A percentile compares a stretch with the other conserved stretches of the same genome.
Evolutionary conservation across 1,284 basidiomycete genomes (phyloP).

Genomic region (Melampsora larici-populina): DNA sequence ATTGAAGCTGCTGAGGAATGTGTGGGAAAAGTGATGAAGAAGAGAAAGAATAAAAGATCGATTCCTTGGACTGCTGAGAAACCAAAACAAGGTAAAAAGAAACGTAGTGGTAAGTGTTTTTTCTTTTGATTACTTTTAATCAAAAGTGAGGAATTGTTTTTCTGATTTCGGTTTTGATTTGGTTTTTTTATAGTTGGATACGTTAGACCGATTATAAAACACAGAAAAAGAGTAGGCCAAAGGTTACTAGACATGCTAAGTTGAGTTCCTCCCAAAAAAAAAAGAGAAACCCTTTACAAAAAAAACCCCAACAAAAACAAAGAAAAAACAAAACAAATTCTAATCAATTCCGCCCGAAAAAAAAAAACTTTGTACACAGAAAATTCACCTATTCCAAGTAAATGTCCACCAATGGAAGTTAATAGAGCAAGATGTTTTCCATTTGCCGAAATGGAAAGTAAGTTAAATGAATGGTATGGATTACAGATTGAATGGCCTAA

Average conservation of each 20-base stretch:
- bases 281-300: background rate
- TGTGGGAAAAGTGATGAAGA: too few relatives aligned
- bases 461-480: slow-evolving; percentile 35
- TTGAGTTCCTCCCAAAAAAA: slow-evolving; percentile 5
- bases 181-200: slow-evolving; percentile 21
- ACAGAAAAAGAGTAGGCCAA: slow-evolving; percentile 29
- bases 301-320: too few relatives aligned
- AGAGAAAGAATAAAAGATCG: too few relatives aligned
- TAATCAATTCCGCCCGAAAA: background rate
- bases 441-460: slow-evolving; percentile 36
- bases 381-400: slow-evolving; percentile 17
- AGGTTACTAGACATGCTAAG: slow-evolving; percentile 38
- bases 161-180: background rate
- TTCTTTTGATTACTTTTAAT: background rate
- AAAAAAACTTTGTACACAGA: background rate
- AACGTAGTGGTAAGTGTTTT: slow-evolving; percentile 18
- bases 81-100: slow-evolving; percentile 38
- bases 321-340: background rate
- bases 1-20: too few relatives aligned
- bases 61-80: background rate
- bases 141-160: background rate
- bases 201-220: slow-evolving; percentile 32
- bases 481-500: slow-evolving; percentile 32
- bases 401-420: slow-evolving; percentile 25
- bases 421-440: slow-evolving; percentile 32